A percentile compares a stretch with the other conserved stretches of the same genome.
Conservation (phyloP, 2,329 filamentous ascomycete genomes). For the Hymenoscyphus repandus region DNA sequence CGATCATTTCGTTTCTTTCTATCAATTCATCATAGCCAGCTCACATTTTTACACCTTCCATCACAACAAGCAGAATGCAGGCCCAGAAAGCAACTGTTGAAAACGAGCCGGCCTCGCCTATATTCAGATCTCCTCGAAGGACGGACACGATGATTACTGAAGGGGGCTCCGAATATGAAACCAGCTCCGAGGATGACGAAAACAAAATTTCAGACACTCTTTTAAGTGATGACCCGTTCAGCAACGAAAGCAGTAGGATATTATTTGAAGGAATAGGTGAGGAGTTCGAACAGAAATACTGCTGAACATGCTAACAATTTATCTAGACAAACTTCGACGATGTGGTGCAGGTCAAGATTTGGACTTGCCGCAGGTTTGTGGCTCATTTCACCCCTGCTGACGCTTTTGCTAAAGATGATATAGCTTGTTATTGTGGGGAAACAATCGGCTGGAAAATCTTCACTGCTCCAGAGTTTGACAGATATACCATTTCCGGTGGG, state of each 20-base stretch:
- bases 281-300: background rate
- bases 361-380: slow-evolving; percentile 33
- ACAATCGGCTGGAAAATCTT: slow-evolving; percentile 36
- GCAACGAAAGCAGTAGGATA: slow-evolving; percentile 31
- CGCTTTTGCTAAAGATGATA: background rate
- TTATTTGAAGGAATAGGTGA: slow-evolving; percentile 34
- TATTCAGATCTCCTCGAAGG: background rate
- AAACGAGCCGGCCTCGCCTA: background rate
- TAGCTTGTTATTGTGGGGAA: slow-evolving; percentile 35
- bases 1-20: background rate
- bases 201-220: background rate
- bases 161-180: background rate
- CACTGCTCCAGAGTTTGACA: slow-evolving; percentile 34
- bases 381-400: slow-evolving; percentile 7
- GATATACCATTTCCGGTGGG: slow-evolving; percentile 35
- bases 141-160: background rate
- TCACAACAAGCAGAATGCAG: background rate
- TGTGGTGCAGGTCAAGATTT: slow-evolving; percentile 29
- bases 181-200: slow-evolving; percentile 5
- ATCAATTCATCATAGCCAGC: background rate
- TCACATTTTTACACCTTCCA: background rate
- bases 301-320: background rate
- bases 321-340: slow-evolving; percentile 29
- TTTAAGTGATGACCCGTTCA: slow-evolving; percentile 29
- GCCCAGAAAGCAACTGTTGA: background rate